A percentile compares a stretch with the other conserved stretches of the same genome.
Evolutionary conservation across 371 early-diverging fungal genomes (phyloP).

Genomic region (Haplosporangium sp.): DNA sequence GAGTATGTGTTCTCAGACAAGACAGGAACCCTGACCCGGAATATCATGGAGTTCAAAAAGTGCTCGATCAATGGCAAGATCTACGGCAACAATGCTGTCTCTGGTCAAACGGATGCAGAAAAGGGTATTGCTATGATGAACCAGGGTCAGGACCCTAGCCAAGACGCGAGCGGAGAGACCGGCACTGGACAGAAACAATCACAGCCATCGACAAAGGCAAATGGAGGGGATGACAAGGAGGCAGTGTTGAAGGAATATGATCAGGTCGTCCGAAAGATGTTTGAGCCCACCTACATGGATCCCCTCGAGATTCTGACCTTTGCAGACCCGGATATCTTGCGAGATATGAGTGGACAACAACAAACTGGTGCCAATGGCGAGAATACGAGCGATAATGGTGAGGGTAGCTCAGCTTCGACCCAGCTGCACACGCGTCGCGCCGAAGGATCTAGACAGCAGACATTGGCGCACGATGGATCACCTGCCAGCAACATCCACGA

Average conservation of each 20-base stretch:
- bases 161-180: constrained; percentile 7
- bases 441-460: constrained; percentile 23
- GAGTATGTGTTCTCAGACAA: constrained; percentile 98
- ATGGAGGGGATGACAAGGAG: constrained; percentile 49
- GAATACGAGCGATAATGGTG: constrained; percentile 28
- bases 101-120: constrained; percentile 71
- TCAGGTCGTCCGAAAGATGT: constrained; percentile 67
- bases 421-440: not conserved
- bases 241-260: constrained; percentile 69
- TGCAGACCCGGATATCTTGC: constrained; percentile 84
- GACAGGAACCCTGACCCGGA: constrained; percentile 98
- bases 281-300: constrained; percentile 80
- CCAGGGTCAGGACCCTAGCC: constrained; percentile 39
- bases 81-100: constrained; percentile 82
- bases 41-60: constrained; percentile 90
- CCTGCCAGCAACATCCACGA: constrained; percentile 66
- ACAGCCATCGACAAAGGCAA: constrained; percentile 9
- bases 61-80: constrained; percentile 84
- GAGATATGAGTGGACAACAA: constrained; percentile 35
- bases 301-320: constrained; percentile 77
- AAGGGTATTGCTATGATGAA: constrained; percentile 62
- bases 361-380: constrained; percentile 7
- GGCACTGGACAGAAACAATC: constrained; percentile 8
- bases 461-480: constrained; percentile 29
- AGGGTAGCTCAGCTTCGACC: constrained; percentile 25